Base-by-base conservation (phyloP, 345 rosid genomes). In the Eucalyptus albens region DNA sequence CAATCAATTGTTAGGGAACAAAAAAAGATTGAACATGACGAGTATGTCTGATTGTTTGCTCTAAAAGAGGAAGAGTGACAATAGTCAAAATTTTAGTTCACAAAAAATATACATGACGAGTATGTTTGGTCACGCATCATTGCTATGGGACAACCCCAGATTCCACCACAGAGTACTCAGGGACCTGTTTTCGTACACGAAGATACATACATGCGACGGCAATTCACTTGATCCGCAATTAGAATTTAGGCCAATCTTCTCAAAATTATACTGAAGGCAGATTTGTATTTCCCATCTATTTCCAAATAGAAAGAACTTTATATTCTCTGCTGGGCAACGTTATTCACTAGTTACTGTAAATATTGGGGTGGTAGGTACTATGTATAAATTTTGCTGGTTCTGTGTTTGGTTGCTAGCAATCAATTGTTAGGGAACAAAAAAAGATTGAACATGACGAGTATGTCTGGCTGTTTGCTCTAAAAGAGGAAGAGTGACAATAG, bases 131-230 rank as follows among this genome's bases (percentile, higher is more conserved):
- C 83, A 72, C 83, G 15, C 45, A 50, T 50, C 62, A 94, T 96
- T 90, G 96, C 96, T 77, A 93, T 95, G 98, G 98, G 95, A 85
- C 96, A 94, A 85, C 96, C 97, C 88, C 97, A 95, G 93, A 86
- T 96, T 90, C 93, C 98, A 31, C 86, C 92, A 7, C 94, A 91
- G 87, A 92, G 89, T 91, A 83, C 94, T 47, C 95, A 91, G 92
- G 95, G 91, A 45, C 97, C 98, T 12, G 96, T 94, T 51, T 97
- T 96, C 80, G 96, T 96, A 45, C 96, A 95, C 50, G 97, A 97
- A 92, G 98, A 96, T 89, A 95, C 97, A 40, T 94, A 95, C 86
- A 93, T 93, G 92, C 94, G 97, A 92, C 90, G 96, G 55, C 99
- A 97, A 88, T 92, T 94, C 91, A 92, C 96, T 77, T 95, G 95